Percentiles rank a stretch among this genome's conserved stretches.
These are phyloP conservation scores for Pseudozyma hubeiensis DNA, from an alignment of 1,284 basidiomycete species.

Conservation along the genomic window DNA sequence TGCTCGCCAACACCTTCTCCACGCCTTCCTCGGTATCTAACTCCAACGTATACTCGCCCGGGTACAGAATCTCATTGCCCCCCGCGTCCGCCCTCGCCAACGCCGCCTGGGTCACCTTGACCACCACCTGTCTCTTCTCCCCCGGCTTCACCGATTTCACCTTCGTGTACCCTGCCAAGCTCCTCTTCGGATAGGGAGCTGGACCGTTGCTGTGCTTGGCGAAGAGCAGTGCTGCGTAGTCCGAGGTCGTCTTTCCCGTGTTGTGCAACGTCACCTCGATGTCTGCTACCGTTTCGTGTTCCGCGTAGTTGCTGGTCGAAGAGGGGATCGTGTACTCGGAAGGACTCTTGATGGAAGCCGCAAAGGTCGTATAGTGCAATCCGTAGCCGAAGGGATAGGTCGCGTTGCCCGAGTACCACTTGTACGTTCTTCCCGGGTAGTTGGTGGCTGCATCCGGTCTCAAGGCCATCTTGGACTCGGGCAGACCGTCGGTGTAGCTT, in stretches of 20 bases:
- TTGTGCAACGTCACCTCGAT: slow-evolving; percentile 7
- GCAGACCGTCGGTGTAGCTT: slow-evolving; percentile 8
- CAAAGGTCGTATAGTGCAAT: slow-evolving; percentile 26
- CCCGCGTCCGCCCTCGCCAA: slow-evolving; percentile 18
- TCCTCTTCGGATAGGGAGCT: slow-evolving; percentile 14
- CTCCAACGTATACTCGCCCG: slow-evolving; percentile 19
- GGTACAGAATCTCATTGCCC: slow-evolving; percentile 21
- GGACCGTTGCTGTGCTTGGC: slow-evolving; percentile 16
- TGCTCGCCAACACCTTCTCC: slow-evolving; percentile 1
- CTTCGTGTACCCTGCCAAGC: slow-evolving; percentile 19
- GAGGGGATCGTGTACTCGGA: not conserved
- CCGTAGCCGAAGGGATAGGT: slow-evolving; percentile 20
- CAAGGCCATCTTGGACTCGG: slow-evolving; percentile 13
- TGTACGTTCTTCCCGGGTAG: slow-evolving; percentile 31
- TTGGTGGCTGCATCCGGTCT: not conserved
- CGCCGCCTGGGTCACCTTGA: slow-evolving; percentile 20
- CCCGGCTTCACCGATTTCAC: slow-evolving; percentile 7
- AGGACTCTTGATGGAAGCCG: not conserved
- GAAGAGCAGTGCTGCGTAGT: slow-evolving; percentile 28
- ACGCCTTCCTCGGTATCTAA: slow-evolving; percentile 3
- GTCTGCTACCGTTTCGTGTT: too few species aligned
- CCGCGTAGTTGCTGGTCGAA: not conserved
- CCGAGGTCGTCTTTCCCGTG: slow-evolving; percentile 10
- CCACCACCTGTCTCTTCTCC: slow-evolving; percentile 1
- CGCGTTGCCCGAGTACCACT: slow-evolving; percentile 23